Conservation (phyloP, 2,329 filamentous ascomycete species). For the Arachnomyces sp. region DNA sequence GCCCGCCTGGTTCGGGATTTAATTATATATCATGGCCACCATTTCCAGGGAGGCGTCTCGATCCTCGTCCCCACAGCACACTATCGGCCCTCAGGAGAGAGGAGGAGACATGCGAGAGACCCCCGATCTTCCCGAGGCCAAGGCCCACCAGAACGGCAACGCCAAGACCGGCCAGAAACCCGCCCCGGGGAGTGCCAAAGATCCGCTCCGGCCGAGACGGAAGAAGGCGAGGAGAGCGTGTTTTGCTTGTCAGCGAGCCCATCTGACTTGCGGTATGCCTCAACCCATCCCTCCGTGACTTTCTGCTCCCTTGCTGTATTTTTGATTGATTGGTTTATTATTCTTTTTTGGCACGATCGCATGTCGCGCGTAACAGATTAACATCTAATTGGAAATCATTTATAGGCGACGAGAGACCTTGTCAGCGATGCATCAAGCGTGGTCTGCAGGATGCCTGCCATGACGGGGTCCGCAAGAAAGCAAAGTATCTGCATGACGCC, state of each 20-base stretch:
- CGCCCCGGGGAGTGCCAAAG: slow-evolving; percentile 57
- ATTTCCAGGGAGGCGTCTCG: slow-evolving; percentile 29
- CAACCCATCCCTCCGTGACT: slow-evolving; percentile 9
- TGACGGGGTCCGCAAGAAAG: slow-evolving; percentile 96
- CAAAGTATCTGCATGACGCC: slow-evolving; percentile 96
- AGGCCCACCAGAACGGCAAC: slow-evolving; percentile 38
- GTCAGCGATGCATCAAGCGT: slow-evolving; percentile 87
- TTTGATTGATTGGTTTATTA: slow-evolving; percentile 7
- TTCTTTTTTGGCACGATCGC: slow-evolving; percentile 4
- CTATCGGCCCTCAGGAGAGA: slow-evolving; percentile 24
- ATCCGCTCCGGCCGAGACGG: slow-evolving; percentile 76
- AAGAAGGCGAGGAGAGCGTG: slow-evolving; percentile 96
- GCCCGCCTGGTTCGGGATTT: not conserved
- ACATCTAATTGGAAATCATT: slow-evolving; percentile 14
- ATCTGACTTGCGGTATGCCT: slow-evolving; percentile 92
- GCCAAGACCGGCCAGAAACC: slow-evolving; percentile 55
- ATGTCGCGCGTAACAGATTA: not conserved
- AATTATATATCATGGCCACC: slow-evolving; percentile 26
- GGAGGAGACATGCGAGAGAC: slow-evolving; percentile 28
- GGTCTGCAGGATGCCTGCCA: slow-evolving; percentile 85
- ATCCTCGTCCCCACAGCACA: slow-evolving; percentile 29
- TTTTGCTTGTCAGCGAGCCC: slow-evolving; percentile 92
- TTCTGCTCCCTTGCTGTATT: slow-evolving; percentile 1
- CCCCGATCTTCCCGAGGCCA: slow-evolving; percentile 34
- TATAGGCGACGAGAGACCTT: slow-evolving; percentile 87